A percentile compares a stretch with the other conserved stretches of the same genome.
phyloP scores from a whole-genome alignment of 1,284 basidiomycete genomes.

The Moesziomyces globuligerus region DNA sequence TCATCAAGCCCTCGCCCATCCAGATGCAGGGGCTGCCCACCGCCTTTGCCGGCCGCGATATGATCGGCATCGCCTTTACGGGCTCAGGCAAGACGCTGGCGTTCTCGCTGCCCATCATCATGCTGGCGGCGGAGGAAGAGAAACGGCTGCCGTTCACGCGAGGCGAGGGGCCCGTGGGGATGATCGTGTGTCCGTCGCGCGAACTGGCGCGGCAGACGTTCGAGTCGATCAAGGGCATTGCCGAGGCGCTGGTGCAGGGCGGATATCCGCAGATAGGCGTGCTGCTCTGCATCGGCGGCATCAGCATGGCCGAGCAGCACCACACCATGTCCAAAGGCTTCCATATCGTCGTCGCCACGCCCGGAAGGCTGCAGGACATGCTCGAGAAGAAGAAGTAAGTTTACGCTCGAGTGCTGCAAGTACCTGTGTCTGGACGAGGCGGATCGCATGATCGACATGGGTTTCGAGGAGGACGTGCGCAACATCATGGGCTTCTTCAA shows the following conservation, averaged over 20 bases:
- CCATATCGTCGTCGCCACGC: constrained; percentile 90
- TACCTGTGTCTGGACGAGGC: constrained; percentile 99
- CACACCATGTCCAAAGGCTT: constrained; percentile 88
- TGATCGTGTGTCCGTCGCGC: constrained; percentile 79
- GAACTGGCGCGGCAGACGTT: constrained; percentile 79
- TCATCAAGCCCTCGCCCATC: constrained; percentile 89
- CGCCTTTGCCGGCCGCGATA: constrained; percentile 72
- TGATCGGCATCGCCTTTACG: constrained; percentile 70
- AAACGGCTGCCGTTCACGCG: constrained; percentile 84
- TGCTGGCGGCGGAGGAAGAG: constrained; percentile 84
- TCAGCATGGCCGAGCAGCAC: constrained; percentile 94
- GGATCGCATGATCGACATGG: constrained; percentile 98
- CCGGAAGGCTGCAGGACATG: constrained; percentile 69
- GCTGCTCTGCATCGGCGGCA: constrained; percentile 94
- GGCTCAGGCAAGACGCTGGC: constrained; percentile 70
- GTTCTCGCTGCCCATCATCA: constrained; percentile 70
- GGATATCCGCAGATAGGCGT: constrained; percentile 80
- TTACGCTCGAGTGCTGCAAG: constrained; percentile 81
- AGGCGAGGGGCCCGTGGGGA: constrained; percentile 94
- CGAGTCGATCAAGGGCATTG: constrained; percentile 90
- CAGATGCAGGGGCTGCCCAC: constrained; percentile 96
- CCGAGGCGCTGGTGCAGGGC: constrained; percentile 79
- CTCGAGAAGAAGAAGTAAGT: constrained; percentile 88
- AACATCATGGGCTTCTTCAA: constrained; percentile 99
- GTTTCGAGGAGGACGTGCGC: constrained; percentile 97